Evolutionary conservation across 768 basidiomycete species (phyloP).

Genomic region (Galerina marginata): DNA sequence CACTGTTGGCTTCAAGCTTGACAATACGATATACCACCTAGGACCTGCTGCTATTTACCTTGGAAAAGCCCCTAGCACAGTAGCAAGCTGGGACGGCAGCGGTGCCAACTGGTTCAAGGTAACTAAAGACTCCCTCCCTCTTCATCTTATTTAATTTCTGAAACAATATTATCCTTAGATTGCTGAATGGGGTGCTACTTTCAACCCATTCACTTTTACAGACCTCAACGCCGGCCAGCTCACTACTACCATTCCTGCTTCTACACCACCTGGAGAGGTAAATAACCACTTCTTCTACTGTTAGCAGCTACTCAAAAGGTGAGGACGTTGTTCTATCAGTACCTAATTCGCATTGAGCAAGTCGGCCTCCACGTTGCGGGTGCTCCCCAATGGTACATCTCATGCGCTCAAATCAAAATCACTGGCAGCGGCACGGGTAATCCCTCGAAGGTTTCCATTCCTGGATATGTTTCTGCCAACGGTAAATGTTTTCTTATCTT

Average conservation of each 20-base stretch:
- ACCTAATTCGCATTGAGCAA: constrained; percentile 52
- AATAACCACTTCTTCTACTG: not conserved
- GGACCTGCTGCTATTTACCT: constrained; percentile 54
- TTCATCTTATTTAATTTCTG: constrained; percentile 10
- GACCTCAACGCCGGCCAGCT: constrained; percentile 37
- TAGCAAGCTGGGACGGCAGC: constrained; percentile 50
- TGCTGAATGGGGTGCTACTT: constrained; percentile 46
- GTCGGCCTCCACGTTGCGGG: constrained; percentile 51
- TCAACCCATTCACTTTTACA: constrained; percentile 43
- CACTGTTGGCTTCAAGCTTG: constrained; percentile 45
- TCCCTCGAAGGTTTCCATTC: constrained; percentile 52
- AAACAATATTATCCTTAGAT: constrained; percentile 34
- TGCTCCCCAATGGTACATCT: constrained; percentile 53
- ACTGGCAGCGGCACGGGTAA: constrained; percentile 48
- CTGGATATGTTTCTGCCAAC: constrained; percentile 48
- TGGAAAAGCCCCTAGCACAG: constrained; percentile 50
- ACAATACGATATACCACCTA: constrained; percentile 45
- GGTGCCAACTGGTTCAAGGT: constrained; percentile 61
- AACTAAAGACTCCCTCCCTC: not conserved
- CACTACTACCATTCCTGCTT: constrained; percentile 44
- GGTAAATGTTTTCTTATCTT: constrained; percentile 23
- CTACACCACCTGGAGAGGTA: constrained; percentile 49
- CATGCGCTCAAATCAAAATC: constrained; percentile 53
- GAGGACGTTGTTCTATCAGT: constrained; percentile 28
- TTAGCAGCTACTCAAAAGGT: not conserved